phyloP scores from a whole-genome alignment of 208 protist species.

The Trypanosoma cruzi region DNA sequence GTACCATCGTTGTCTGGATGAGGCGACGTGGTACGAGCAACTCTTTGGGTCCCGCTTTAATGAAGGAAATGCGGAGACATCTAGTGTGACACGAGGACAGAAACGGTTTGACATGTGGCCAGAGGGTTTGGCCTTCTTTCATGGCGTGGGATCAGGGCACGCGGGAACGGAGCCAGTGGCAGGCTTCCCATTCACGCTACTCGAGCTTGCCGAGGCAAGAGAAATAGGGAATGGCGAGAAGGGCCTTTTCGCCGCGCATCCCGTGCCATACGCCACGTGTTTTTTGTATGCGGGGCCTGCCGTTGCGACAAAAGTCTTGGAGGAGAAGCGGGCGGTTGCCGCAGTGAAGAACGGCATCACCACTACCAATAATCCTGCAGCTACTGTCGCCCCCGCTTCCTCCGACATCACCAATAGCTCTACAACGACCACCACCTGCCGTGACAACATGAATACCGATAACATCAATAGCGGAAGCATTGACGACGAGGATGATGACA shows the following conservation, averaged over 20 bases:
- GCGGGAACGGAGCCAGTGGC: constrained; percentile 42
- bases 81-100: constrained; percentile 46
- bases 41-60: constrained; percentile 31
- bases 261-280: constrained; percentile 79
- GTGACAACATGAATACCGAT: not conserved
- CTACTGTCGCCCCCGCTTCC: too few relatives aligned
- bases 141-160: constrained; percentile 73
- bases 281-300: constrained; percentile 77
- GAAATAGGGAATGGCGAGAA: constrained; percentile 64
- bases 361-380: too few relatives aligned
- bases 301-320: constrained; percentile 57
- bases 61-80: not conserved
- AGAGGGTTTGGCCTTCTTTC: constrained; percentile 55
- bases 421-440: too few relatives aligned
- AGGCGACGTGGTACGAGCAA: constrained; percentile 66
- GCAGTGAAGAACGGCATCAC: not conserved
- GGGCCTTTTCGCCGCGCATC: constrained; percentile 57
- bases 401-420: too few relatives aligned
- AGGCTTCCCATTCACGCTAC: constrained; percentile 79
- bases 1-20: constrained; percentile 84
- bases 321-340: constrained; percentile 24
- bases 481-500: constrained; percentile 11
- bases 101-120: constrained; percentile 66
- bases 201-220: constrained; percentile 51
- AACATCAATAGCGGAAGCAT: not conserved